Base-by-base conservation (phyloP, 2,329 filamentous ascomycete species). In the Aspergillus flavus region DNA sequence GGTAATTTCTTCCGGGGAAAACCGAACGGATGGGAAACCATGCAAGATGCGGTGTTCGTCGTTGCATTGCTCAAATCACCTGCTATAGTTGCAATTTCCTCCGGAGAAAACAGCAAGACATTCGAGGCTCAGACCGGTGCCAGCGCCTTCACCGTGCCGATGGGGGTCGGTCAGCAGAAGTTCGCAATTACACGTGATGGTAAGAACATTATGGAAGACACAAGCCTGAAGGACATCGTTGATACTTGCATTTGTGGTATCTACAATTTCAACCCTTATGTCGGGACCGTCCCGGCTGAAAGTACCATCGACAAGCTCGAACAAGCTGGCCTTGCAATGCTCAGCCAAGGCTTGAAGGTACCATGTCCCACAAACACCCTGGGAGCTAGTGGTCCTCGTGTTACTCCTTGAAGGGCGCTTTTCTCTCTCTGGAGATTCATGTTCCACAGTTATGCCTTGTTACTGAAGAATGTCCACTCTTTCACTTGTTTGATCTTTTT, bases 181-280 rank as follows among this genome's bases (percentile, higher is more conserved):
- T 87, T 87, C 59, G 73, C 75, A 1, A 76, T 86, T 6, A 72
- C 72, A 3, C 79, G 85, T 5, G 74, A 76, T 36, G 77, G 75
- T 1, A 59, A 76, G 45, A 78, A 73, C 0, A 77, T 85, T 4
- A 64, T 86, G 5, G 77, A 77, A 14, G 83, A 78, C 7, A 82
- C 80, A 0, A 83, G 83, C 11, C 71, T 82, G n/a, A 84, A 83
- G 73, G 79, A 85, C 45, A 81, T 87, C 43, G 75, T 78, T 1
- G 74, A 82, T 48, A 74, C 74, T 19, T 87, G 85, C 68, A 72
- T 80, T 21, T 86, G 71, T 50, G 73, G 84, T 4, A 76, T 86
- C 56, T 86, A 86, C 76, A 86, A 86, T 73, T 86, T 83, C 76
- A 87, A 87, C 62, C 80, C 83, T 16, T 86, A 84, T 64, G 83